phyloP scores from a whole-genome alignment of 257 asterid genomes.

The Solanum rostratum region DNA sequence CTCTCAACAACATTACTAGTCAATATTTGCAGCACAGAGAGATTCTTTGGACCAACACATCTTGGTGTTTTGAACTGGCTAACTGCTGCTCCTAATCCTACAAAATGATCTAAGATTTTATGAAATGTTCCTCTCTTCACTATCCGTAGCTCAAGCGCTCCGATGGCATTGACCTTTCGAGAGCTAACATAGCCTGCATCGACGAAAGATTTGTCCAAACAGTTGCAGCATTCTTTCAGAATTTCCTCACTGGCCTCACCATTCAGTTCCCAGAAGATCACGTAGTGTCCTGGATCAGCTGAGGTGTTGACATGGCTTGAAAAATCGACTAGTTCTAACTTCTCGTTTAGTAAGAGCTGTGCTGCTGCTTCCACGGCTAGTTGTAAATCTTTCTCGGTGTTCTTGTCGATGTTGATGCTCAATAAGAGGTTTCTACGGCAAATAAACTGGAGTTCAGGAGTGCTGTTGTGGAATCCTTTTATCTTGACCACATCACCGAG shows the following conservation, averaged over 20 bases:
- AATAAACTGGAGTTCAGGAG: conserved; percentile 79
- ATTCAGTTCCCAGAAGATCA: conserved; percentile 66
- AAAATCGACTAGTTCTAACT: conserved; percentile 76
- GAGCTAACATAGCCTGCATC: conserved; percentile 84
- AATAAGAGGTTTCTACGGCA: conserved; percentile 83
- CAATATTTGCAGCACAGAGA: conserved; percentile 48
- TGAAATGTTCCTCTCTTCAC: conserved; percentile 74
- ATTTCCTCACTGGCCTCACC: conserved; percentile 45
- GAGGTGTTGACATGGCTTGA: conserved; percentile 59
- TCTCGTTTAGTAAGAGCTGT: conserved; percentile 35
- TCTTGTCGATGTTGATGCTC: conserved; percentile 82
- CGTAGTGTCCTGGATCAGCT: conserved; percentile 67
- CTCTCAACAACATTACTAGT: conserved; percentile 37
- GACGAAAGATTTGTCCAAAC: conserved; percentile 57
- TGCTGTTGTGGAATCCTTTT: conserved; percentile 65
- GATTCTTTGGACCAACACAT: conserved; percentile 56
- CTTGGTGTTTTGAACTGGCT: conserved; percentile 98
- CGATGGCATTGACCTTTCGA: conserved; percentile 50
- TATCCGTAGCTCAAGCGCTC: conserved; percentile 56
- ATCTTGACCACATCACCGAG: conserved; percentile 88
- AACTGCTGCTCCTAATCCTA: conserved; percentile 83
- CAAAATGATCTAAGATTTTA: conserved; percentile 77
- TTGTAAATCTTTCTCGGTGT: conserved; percentile 87
- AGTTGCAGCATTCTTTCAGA: conserved; percentile 69
- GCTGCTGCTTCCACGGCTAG: conserved; percentile 70